Percentiles rank a stretch among this genome's conserved stretches.
Evolutionary conservation across 2,329 filamentous ascomycete species (phyloP).

Genomic region (Fonsecaea pedrosoi): DNA sequence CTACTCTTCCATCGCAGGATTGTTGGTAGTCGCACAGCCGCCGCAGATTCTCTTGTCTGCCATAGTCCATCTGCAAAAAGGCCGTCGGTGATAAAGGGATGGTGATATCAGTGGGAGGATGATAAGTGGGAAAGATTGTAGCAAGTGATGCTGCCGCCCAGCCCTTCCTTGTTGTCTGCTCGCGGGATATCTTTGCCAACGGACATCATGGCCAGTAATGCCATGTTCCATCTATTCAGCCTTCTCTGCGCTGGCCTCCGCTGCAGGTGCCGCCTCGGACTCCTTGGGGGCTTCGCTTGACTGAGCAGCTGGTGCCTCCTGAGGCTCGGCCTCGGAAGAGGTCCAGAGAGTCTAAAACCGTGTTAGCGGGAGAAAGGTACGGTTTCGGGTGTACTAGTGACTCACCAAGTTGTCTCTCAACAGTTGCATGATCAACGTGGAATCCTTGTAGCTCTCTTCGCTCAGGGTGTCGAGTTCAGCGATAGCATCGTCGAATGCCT

Average conservation of each 20-base stretch:
- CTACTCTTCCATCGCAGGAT: conserved; percentile 26
- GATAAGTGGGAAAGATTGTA: conserved; percentile 33
- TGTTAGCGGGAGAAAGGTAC: neutral
- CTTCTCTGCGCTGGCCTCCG: conserved; percentile 38
- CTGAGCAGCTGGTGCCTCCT: conserved; percentile 53
- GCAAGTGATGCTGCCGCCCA: conserved; percentile 24
- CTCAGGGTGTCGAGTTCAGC: conserved; percentile 95
- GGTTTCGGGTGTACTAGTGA: conserved; percentile 30
- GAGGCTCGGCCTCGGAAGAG: conserved; percentile 92
- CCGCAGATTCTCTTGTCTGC: conserved; percentile 31
- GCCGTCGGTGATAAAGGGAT: conserved; percentile 24
- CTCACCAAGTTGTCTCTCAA: conserved; percentile 93
- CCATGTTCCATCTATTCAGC: conserved; percentile 33
- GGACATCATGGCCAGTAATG: conserved; percentile 16
- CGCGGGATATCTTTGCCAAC: conserved; percentile 22
- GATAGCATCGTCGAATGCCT: conserved; percentile 95
- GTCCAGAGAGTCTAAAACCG: conserved; percentile 88
- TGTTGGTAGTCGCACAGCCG: conserved; percentile 23
- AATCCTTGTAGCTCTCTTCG: conserved; percentile 99
- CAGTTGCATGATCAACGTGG: conserved; percentile 97
- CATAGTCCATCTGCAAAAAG: conserved; percentile 29
- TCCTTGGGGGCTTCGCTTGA: conserved; percentile 41
- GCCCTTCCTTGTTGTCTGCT: conserved; percentile 25
- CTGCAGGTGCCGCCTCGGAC: conserved; percentile 33
- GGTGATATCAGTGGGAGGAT: conserved; percentile 31